Evolutionary conservation across 2,329 filamentous ascomycete genomes (phyloP), one percentile per base, ranked within the genome.

Genomic region (Corniculantispora saksenae): DNA sequence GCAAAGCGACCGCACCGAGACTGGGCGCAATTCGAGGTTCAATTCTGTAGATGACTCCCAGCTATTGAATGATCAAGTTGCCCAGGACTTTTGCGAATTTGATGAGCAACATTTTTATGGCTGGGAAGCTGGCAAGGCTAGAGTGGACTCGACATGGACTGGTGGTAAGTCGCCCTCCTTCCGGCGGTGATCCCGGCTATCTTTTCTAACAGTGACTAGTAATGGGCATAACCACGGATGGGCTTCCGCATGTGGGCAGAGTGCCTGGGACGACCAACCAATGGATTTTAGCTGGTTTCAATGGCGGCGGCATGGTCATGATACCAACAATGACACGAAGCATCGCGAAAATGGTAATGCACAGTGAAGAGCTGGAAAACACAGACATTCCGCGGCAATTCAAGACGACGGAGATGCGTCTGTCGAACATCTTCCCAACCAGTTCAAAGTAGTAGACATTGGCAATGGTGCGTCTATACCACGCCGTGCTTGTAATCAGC

Each of bases 241-340:
- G 32, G 5, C 53, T 55, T 23, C 32, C 32, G 2, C 53, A 55
- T 55, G 53, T n/a, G 15, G 51, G 51, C 19, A 55, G 29, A n/a
- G 51, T 55, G 2, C 53, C 32, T 2, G 53, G 32, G 17, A 58
- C 54, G 17, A 23, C 17, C 15, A 57, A 57, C 13, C 35, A 57
- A 9, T 57, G 54, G 40, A 45, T 58, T 29, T 17, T 58, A 15
- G 55, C 55, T 13, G 23, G 43, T 7, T 61, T 61, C 48, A 61
- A 61, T 25, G 48, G 59, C 9, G 59, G 59, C 4, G 59, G 48
- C 12, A 53, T 61, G 57, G 10, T 50, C 5, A 9, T 60, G n/a
- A 35, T 50, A 12, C 47, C 50, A 5, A 61, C 59, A 23, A 53
- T 29, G 45, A 54, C 59, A 51, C 21, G 40, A 25, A 47, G 35